Conservation (phyloP, 2,329 filamentous ascomycete species). For the Calonectria naviculata region DNA sequence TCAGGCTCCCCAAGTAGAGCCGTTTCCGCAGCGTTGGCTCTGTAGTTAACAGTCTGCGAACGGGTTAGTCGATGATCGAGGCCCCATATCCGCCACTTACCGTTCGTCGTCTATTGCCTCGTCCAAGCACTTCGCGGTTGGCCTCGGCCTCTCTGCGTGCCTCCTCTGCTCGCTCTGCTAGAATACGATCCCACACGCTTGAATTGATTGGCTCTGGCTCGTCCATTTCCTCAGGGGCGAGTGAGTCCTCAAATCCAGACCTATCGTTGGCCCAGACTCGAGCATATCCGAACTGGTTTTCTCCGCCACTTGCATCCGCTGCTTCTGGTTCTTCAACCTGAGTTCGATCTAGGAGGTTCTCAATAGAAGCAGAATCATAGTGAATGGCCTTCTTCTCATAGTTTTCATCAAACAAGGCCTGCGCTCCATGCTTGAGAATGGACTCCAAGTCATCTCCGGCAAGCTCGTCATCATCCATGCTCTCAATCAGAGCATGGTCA, state of each 20-base stretch:
- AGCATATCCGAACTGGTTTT: constrained; percentile 89
- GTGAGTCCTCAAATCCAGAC: constrained; percentile 71
- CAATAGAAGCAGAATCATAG: constrained; percentile 86
- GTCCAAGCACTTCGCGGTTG: constrained; percentile 81
- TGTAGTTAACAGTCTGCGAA: constrained; percentile 49
- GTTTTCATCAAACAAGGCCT: constrained; percentile 85
- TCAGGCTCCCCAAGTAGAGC: constrained; percentile 40
- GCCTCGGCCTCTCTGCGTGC: constrained; percentile 78
- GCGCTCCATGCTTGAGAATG: constrained; percentile 87
- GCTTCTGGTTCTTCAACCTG: constrained; percentile 78
- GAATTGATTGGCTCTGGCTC: constrained; percentile 68
- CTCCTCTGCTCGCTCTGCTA: constrained; percentile 83
- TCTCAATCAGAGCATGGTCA: constrained; percentile 94
- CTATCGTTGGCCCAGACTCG: constrained; percentile 92
- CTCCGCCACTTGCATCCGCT: constrained; percentile 72
- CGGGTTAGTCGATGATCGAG: constrained; percentile 26
- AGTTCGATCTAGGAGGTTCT: constrained; percentile 89
- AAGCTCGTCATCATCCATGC: constrained; percentile 86
- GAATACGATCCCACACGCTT: constrained; percentile 89
- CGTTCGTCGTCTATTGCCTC: constrained; percentile 79
- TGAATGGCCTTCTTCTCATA: constrained; percentile 77
- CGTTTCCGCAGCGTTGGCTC: constrained; percentile 35
- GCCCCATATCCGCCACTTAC: constrained; percentile 36
- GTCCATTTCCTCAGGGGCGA: constrained; percentile 63
- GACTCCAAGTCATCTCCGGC: constrained; percentile 84